phyloP scores from a whole-genome alignment of 805 yeast genomes.

The Candida pseudofarinosa region DNA sequence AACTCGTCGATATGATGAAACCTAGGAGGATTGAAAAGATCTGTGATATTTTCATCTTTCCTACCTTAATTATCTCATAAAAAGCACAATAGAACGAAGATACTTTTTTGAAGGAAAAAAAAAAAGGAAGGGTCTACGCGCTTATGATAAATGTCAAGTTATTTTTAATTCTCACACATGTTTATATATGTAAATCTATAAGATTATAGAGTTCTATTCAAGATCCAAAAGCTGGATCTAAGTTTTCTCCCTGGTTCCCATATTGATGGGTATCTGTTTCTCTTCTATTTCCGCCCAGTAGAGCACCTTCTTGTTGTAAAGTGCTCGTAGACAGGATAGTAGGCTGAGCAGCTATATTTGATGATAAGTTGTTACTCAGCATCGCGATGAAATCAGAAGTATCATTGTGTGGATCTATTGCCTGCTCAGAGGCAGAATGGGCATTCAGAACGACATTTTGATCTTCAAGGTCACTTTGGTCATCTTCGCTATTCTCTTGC shows the following conservation, averaged over 20 bases:
- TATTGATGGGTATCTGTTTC: conserved; percentile 4
- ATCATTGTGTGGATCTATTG: not conserved
- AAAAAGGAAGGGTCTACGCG: conserved; percentile 3
- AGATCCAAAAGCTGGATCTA: conserved; percentile 18
- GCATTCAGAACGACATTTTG: not conserved
- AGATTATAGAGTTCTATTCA: not conserved
- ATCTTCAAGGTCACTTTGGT: too few species aligned
- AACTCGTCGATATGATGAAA: conserved; percentile 8
- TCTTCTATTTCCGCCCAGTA: not conserved
- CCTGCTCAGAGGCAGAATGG: not conserved
- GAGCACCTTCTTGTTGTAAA: not conserved
- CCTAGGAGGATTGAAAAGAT: conserved; percentile 3
- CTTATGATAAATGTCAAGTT: not conserved
- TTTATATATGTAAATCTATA: not conserved
- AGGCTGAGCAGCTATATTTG: not conserved
- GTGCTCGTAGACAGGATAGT: not conserved
- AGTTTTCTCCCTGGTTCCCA: conserved; percentile 6
- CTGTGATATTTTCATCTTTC: conserved; percentile 5
- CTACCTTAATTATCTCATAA: not conserved
- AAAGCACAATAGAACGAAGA: not conserved
- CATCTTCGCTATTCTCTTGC: not conserved
- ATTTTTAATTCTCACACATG: not conserved
- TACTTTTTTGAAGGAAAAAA: not conserved
- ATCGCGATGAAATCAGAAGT: not conserved
- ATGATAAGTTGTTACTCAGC: not conserved